phyloP scores from a whole-genome alignment of 352 stramenopile genomes.

The Phytophthora melonis region DNA sequence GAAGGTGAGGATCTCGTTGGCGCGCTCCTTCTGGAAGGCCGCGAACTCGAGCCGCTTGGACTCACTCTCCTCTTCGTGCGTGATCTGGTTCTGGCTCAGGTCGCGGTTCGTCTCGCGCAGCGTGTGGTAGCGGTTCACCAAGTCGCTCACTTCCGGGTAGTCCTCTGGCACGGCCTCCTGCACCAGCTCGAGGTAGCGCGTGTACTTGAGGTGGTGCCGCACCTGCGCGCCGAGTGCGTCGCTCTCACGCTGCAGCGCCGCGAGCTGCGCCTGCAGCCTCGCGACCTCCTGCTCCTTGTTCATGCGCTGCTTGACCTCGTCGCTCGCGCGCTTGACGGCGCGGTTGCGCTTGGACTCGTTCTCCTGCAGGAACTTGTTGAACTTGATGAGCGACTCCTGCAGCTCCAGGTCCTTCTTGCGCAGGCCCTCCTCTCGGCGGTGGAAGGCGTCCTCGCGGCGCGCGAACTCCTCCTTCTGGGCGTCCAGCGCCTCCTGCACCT shows the following conservation, averaged over 20 bases:
- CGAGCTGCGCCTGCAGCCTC: conserved; percentile 77
- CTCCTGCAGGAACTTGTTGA: conserved; percentile 96
- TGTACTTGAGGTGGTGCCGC: conserved; percentile 89
- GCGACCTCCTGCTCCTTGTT: conserved; percentile 91
- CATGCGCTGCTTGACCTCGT: conserved; percentile 93
- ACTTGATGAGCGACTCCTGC: conserved; percentile 96
- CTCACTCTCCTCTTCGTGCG: conserved; percentile 91
- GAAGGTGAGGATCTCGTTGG: conserved; percentile 93
- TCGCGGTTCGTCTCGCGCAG: conserved; percentile 93
- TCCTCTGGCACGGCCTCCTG: conserved; percentile 92
- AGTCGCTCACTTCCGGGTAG: conserved; percentile 92
- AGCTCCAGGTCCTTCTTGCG: conserved; percentile 95
- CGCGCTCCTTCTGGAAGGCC: conserved; percentile 89
- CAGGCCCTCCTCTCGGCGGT: conserved; percentile 93
- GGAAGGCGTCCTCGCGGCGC: conserved; percentile 91
- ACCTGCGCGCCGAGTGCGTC: conserved; percentile 74
- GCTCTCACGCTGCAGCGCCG: conserved; percentile 69
- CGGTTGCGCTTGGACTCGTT: conserved; percentile 96
- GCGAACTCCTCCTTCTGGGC: conserved; percentile 95
- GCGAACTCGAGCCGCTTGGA: conserved; percentile 82
- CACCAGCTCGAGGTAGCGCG: conserved; percentile 89
- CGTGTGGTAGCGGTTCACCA: conserved; percentile 94
- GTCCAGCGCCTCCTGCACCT: conserved; percentile 94
- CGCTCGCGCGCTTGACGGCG: conserved; percentile 90
- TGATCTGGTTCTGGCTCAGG: conserved; percentile 72